Evolutionary conservation across 805 yeast species (phyloP).

Genomic region (Zygotorulaspora chibaensis): DNA sequence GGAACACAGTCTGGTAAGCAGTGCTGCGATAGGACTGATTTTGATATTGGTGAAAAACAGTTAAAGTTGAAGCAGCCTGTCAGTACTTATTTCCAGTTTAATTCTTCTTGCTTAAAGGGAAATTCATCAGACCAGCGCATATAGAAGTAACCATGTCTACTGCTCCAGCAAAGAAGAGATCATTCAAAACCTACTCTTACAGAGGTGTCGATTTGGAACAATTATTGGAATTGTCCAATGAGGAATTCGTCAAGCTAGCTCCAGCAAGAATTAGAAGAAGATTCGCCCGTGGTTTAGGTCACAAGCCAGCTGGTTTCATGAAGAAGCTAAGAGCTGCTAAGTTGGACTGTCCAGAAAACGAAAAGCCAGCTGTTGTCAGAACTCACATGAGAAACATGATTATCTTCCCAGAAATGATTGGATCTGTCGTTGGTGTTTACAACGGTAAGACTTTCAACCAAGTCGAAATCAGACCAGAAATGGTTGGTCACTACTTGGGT

Average conservation of each 20-base stretch:
- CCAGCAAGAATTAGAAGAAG: conserved; percentile 99
- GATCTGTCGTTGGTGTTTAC: conserved; percentile 97
- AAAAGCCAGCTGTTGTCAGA: conserved; percentile 97
- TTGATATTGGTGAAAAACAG: not conserved
- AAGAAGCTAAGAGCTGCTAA: conserved; percentile 98
- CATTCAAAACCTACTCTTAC: conserved; percentile 94
- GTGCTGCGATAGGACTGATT: too few species aligned
- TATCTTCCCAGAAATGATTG: conserved; percentile 99
- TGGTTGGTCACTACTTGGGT: conserved; percentile 99
- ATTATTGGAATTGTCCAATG: conserved; percentile 88
- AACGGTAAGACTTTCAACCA: conserved; percentile 99
- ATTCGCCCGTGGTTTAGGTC: conserved; percentile 94
- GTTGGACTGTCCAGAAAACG: conserved; percentile 82
- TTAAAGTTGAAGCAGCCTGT: not conserved
- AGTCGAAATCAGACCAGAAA: conserved; percentile 98
- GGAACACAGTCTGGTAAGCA: too few species aligned
- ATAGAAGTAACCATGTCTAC: conserved; percentile 22
- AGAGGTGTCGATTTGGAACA: conserved; percentile 97
- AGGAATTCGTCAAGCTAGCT: conserved; percentile 94
- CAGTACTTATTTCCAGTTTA: not conserved
- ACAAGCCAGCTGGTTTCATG: conserved; percentile 93
- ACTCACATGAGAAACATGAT: conserved; percentile 99
- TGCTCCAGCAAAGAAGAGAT: conserved; percentile 68
- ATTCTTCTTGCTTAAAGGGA: not conserved
- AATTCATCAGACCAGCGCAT: not conserved